Conservation (phyloP, 345 rosid genomes). For the Hibiscus tridactylites region DNA sequence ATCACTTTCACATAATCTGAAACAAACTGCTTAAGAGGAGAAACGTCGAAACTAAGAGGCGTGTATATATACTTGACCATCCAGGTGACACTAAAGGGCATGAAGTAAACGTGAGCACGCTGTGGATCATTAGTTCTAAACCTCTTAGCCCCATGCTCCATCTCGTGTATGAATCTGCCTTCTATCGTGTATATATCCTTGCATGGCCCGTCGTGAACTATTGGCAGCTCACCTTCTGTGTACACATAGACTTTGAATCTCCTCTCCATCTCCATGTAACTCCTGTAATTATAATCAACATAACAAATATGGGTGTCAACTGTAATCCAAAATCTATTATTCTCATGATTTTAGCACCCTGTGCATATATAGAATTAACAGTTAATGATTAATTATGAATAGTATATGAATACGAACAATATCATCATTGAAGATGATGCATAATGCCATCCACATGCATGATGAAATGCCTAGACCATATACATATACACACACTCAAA, state of each 20-base stretch:
- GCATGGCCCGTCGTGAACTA: conserved; percentile 80
- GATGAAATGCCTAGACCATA: background rate
- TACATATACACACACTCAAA: background rate
- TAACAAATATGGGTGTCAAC: background rate
- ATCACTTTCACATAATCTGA: conserved; percentile 56
- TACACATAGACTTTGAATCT: conserved; percentile 83
- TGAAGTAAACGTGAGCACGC: conserved; percentile 64
- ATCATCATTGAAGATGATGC: background rate
- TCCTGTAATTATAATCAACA: conserved; percentile 29
- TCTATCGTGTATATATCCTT: conserved; percentile 69
- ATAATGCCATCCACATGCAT: background rate
- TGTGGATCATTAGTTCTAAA: conserved; percentile 49
- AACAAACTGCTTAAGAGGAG: conserved; percentile 47
- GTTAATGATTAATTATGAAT: background rate
- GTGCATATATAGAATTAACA: background rate
- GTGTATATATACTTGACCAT: conserved; percentile 61
- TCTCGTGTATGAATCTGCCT: conserved; percentile 79
- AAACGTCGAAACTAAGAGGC: conserved; percentile 26
- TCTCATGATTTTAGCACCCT: background rate
- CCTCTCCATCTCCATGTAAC: conserved; percentile 80
- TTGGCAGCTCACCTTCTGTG: conserved; percentile 68
- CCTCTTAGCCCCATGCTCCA: conserved; percentile 43
- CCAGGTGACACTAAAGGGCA: conserved; percentile 81
- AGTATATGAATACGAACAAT: background rate
- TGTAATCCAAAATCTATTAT: background rate